Base-by-base conservation (phyloP, 2,329 filamentous ascomycete species). In the Phoma herbarum region DNA sequence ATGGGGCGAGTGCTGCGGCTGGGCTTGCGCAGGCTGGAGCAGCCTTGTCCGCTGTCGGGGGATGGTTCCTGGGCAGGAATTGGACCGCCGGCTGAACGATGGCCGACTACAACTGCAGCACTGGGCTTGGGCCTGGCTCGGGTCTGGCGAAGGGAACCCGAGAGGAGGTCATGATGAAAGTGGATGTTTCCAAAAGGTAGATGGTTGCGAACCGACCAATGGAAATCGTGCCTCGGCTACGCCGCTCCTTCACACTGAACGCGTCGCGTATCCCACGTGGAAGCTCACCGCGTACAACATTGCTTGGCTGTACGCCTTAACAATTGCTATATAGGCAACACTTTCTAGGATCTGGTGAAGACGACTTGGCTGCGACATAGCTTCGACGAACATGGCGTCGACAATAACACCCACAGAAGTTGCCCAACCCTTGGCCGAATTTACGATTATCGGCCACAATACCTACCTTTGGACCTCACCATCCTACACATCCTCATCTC, bases 371-470 rank as follows among this genome's bases (percentile, higher is more conserved):
- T 16, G 14, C 12, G 14, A 43, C 12, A 12, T 10, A 23, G 9
- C n/a, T 28, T 22, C 20, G 9, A 26, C 18, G 12, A 43, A 9
- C 11, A 68, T 68, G 67, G 53, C 39, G 12, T 9, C 57, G 28
- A 22, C 59, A 33, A 44, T 41, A 51, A 39, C 61, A 18, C 54
- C 57, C n/a, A 39, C 52, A 12, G 35, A 37, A 11, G 37, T 57
- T 12, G 26, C 59, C 28, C 63, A 66, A 43, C 72, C 74, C 9
- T 63, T 77, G 12, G 65, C 64, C 4, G 68, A 72, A 23, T 77
- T 77, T 52, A 55, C 70, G 4, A 67, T 61, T 18, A 71, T 77
- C 46, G 73, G 73, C 20, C 62, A 75, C 61, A 75, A 77, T 49
- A 76, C 69, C 6, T 75, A 68, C 41, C 47, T 77, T 45, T 73